Base-by-base conservation (phyloP, 331 rosid species). In the Cydonia oblonga region DNA sequence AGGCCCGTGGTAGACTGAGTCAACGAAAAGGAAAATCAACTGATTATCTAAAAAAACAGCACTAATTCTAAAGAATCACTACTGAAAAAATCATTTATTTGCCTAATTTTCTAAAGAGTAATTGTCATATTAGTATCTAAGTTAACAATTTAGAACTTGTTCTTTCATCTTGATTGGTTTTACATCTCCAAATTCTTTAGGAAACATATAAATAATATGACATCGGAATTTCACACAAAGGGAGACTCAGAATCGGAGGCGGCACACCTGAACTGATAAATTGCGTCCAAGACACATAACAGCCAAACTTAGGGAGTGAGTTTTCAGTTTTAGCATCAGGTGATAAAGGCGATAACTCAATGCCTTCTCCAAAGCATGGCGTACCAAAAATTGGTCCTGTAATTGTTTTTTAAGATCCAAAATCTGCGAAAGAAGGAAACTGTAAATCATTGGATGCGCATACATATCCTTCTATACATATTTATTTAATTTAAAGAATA, bases 1-100 rank as follows among this genome's bases (percentile, higher is more conserved):
- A 91, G 86, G 38, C 85, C 96, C 84, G 72, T 84, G 69, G 91
- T 87, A 72, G 90, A 85, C 98, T 89, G 81, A 40, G 32, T 79
- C 66, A 53, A 80, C 15, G n/a, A 74, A 67, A 59, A 73, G 74
- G 68, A 72, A 68, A 46, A 80, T 14, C 75, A 66, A 64, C 46
- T 14, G 19, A 15, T 46, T 46, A 46, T 46, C n/a, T n/a, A n/a
- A n/a, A n/a, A n/a, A n/a, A n/a, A n/a, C n/a, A n/a, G n/a, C n/a
- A n/a, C n/a, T n/a, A n/a, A n/a, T n/a, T n/a, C n/a, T n/a, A n/a
- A n/a, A n/a, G n/a, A 14, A 46, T 15, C 19, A 46, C 15, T 19
- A 46, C n/a, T 0, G n/a, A 5, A 46, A 46, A 46, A 15, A 46
- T 46, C n/a, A 15, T 46, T 46, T 46, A 46, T 46, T 46, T 46